Percentiles rank a stretch among this genome's conserved stretches.
phyloP scores from a whole-genome alignment of 768 basidiomycete species.

The Lactarius evosmus region DNA sequence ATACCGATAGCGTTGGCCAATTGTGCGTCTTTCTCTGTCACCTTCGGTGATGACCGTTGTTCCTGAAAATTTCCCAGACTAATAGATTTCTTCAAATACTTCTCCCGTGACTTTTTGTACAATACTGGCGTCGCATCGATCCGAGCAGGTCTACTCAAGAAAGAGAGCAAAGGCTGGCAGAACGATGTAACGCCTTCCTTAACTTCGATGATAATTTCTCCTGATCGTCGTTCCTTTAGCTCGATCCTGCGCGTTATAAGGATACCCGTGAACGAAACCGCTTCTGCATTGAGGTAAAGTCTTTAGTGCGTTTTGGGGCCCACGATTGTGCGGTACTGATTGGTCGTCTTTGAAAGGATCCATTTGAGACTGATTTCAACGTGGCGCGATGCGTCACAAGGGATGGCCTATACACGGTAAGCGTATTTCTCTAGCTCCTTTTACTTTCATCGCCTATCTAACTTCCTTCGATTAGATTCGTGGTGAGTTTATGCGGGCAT shows the following conservation, averaged over 20 bases:
- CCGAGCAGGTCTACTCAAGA: slow-evolving; percentile 81
- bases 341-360: slow-evolving; percentile 58
- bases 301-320: neutral
- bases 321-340: neutral
- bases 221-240: slow-evolving; percentile 17
- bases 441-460: neutral
- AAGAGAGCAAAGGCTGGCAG: slow-evolving; percentile 93
- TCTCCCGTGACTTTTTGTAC: slow-evolving; percentile 89
- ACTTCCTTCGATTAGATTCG: slow-evolving; percentile 63
- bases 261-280: slow-evolving; percentile 86
- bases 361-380: slow-evolving; percentile 95
- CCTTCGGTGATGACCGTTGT: slow-evolving; percentile 3
- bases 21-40: slow-evolving; percentile 52
- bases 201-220: neutral
- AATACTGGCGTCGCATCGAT: slow-evolving; percentile 91
- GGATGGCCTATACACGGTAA: slow-evolving; percentile 91
- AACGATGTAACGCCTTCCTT: slow-evolving; percentile 48
- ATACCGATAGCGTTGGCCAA: slow-evolving; percentile 89
- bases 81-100: slow-evolving; percentile 98
- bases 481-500: slow-evolving; percentile 97
- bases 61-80: slow-evolving; percentile 50
- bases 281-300: slow-evolving; percentile 86
- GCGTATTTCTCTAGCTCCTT: slow-evolving; percentile 28
- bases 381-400: slow-evolving; percentile 95
- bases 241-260: slow-evolving; percentile 46